Base-by-base conservation (phyloP, 202 grass and related monocot species). In the Musa balbisiana region DNA sequence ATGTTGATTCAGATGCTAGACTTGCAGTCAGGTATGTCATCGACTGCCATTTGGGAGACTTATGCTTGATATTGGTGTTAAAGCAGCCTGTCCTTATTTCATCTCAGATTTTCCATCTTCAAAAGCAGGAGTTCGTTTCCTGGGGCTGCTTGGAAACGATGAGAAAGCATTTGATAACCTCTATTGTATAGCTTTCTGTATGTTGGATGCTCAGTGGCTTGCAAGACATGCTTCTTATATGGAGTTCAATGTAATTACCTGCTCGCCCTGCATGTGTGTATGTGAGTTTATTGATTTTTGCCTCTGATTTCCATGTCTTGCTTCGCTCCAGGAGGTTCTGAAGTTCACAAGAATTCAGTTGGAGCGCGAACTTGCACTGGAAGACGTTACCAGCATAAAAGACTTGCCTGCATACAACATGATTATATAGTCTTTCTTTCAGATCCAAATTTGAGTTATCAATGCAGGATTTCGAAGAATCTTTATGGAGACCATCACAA, bases 201-300 rank as follows among this genome's bases (percentile, higher is more conserved):
- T 91, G 84, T 84, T 96, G 49, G 91, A 98, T 77, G 66, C 81
- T n/a, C 80, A 92, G 14, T 98, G 94, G 94, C 87, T 98, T 9
- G 63, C 83, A 23, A 91, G 83, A 75, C 65, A 53, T 81, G 91
- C 91, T 71, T 89, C 83, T 60, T 94, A 94, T 71, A 98, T 98
- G 88, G 79, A 98, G 78, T 98, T 94, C 55, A 98, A 98, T 73
- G 94, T 94, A 67, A 86, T 81, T 43, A 43, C 33, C 33, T 43
- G 33, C 33, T 43, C 33, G 0, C 33, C 5, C 0, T 43, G 33
- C 33, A 5, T 43, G 33, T 43, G 33, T 43, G 33, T 33, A 3
- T 43, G 33, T 43, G 33, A 6, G 33, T 43, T 43, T 43, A 43
- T 43, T 43, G 33, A 8, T 43, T 43, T 43, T 50, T 71, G 64